phyloP scores from a whole-genome alignment of 2,329 filamentous ascomycete species.

The Neodidymelliopsis sp. region DNA sequence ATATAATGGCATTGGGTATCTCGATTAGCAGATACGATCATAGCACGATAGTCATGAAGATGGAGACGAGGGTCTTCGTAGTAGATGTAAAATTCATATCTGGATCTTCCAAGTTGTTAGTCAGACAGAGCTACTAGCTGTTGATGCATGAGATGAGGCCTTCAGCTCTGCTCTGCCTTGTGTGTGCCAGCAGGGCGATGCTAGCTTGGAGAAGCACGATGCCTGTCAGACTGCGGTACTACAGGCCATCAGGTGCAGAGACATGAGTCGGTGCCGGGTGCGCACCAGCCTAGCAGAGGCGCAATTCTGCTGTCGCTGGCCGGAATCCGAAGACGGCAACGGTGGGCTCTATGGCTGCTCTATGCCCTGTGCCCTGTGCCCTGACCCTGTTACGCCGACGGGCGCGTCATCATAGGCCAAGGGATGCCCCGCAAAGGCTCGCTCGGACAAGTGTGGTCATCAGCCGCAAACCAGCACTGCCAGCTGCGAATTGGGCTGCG shows the following conservation, averaged over 20 bases:
- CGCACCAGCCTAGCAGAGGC: not conserved
- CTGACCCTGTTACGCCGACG: slow-evolving; percentile 5
- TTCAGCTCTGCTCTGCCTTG: slow-evolving; percentile 7
- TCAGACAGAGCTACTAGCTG: not conserved
- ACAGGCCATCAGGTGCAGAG: not conserved
- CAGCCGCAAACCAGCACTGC: slow-evolving; percentile 40
- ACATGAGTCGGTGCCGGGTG: not conserved
- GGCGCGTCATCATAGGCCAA: slow-evolving; percentile 39
- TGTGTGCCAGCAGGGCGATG: slow-evolving; percentile 2
- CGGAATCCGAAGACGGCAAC: slow-evolving; percentile 10
- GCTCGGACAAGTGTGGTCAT: slow-evolving; percentile 10
- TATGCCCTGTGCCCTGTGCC: slow-evolving; percentile 12
- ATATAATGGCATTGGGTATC: slow-evolving; percentile 8
- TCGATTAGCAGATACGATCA: slow-evolving; percentile 5
- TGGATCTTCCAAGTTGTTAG: not conserved
- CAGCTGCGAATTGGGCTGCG: slow-evolving; percentile 37
- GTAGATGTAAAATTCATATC: slow-evolving; percentile 20
- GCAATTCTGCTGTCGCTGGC: slow-evolving; percentile 10
- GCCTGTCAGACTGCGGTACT: not conserved
- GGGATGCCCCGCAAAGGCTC: slow-evolving; percentile 30
- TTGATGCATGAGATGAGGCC: not conserved
- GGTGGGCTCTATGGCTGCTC: slow-evolving; percentile 11
- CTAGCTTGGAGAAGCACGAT: not conserved
- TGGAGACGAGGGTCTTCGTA: slow-evolving; percentile 14
- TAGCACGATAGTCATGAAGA: slow-evolving; percentile 16